phyloP scores from a whole-genome alignment of 495 filamentous ascomycete species.

The Trichoderma orchidacearum region DNA sequence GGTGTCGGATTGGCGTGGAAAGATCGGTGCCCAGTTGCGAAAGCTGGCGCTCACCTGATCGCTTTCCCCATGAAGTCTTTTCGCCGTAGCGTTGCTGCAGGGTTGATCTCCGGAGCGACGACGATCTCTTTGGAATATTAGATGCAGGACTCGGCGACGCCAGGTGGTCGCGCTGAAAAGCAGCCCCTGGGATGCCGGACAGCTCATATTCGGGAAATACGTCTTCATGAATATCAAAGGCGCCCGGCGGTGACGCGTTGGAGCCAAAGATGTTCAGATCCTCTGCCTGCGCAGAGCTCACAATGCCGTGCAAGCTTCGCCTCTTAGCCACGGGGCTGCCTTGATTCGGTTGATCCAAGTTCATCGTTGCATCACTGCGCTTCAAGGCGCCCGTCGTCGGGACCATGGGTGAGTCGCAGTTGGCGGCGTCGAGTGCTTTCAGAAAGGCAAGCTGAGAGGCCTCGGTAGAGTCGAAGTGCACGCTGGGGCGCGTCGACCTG shows the following conservation, averaged over 20 bases:
- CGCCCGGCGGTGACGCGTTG: slow-evolving; percentile 15
- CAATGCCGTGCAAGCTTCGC: slow-evolving; percentile 60
- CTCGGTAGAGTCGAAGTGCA: slow-evolving; percentile 33
- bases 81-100: slow-evolving; percentile 61
- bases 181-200: slow-evolving; percentile 12
- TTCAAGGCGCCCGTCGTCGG: slow-evolving; percentile 74
- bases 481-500: slow-evolving; percentile 26
- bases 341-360: slow-evolving; percentile 59
- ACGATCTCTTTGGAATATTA: slow-evolving; percentile 37
- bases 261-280: slow-evolving; percentile 62
- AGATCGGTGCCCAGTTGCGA: slow-evolving; percentile 25
- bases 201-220: slow-evolving; percentile 23
- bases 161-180: slow-evolving; percentile 14
- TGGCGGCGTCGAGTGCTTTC: slow-evolving; percentile 26
- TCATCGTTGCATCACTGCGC: slow-evolving; percentile 82
- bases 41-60: slow-evolving; percentile 30
- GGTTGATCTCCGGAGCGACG: slow-evolving; percentile 73
- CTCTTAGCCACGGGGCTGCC: slow-evolving; percentile 80
- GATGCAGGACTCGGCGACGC: slow-evolving; percentile 15
- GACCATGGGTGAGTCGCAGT: slow-evolving; percentile 17
- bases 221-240: not conserved
- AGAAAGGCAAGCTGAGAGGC: slow-evolving; percentile 32
- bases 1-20: slow-evolving; percentile 34
- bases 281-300: slow-evolving; percentile 37
- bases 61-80: slow-evolving; percentile 42